These are phyloP conservation scores for Papiliotrema flavescens DNA, from an alignment of 1,284 basidiomycete genomes.

Conservation along the genomic window DNA sequence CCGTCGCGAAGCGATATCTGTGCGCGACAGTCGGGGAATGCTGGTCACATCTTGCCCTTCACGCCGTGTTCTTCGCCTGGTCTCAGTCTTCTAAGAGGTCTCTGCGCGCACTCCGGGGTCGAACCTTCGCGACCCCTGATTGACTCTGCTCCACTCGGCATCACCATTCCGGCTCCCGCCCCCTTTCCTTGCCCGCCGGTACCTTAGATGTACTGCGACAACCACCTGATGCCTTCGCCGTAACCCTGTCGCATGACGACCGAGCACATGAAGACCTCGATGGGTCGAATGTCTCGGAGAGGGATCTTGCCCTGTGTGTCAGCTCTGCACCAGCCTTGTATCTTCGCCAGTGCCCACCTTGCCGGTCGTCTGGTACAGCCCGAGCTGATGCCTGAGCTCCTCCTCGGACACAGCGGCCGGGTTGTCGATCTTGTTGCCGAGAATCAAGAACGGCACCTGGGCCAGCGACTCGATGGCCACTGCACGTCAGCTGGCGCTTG, in stretches of 20 bases:
- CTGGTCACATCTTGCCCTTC: too few relatives aligned
- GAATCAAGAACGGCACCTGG: constrained; percentile 96
- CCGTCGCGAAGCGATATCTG: too few relatives aligned
- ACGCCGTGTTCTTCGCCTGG: too few relatives aligned
- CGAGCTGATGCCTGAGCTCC: constrained; percentile 90
- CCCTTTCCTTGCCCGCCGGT: neutral
- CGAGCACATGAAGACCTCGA: constrained; percentile 99
- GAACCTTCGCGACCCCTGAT: neutral
- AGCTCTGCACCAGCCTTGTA: neutral
- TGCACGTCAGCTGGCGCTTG: constrained; percentile 9
- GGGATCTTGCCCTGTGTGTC: constrained; percentile 82
- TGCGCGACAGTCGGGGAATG: too few relatives aligned
- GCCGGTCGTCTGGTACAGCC: constrained; percentile 97
- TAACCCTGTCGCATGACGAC: constrained; percentile 99
- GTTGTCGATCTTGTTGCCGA: constrained; percentile 99
- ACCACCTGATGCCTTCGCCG: constrained; percentile 98
- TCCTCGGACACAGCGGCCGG: constrained; percentile 96
- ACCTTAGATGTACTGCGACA: constrained; percentile 75
- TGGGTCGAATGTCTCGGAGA: constrained; percentile 92
- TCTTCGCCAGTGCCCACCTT: constrained; percentile 68
- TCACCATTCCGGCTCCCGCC: neutral
- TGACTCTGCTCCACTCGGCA: neutral
- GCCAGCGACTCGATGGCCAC: constrained; percentile 79
- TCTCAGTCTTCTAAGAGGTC: too few relatives aligned
- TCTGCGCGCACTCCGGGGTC: neutral